phyloP scores from a whole-genome alignment of 495 filamentous ascomycete species.

The Trichoderma orchidacearum region DNA sequence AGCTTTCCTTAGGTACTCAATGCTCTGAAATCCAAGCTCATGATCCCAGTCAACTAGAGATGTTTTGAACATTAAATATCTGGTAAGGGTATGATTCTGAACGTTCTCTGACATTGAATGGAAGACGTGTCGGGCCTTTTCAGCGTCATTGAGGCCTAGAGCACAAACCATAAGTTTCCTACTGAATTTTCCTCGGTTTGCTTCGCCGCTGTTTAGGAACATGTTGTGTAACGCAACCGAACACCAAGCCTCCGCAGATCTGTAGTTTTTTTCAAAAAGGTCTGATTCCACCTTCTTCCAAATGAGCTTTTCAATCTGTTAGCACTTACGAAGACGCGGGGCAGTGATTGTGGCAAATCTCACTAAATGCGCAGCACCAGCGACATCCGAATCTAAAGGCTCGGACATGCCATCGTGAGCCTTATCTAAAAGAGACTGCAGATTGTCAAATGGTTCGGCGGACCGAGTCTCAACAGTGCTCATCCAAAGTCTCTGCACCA shows the following conservation, averaged over 20 bases:
- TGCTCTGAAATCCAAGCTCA: constrained; percentile 32
- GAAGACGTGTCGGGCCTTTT: constrained; percentile 40
- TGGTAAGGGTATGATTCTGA: constrained; percentile 45
- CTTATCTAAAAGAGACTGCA: constrained; percentile 5
- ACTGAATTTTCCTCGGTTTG: constrained; percentile 49
- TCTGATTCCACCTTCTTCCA: constrained; percentile 60
- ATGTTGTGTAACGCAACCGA: constrained; percentile 47
- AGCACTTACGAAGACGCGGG: neutral
- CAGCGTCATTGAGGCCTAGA: constrained; percentile 38
- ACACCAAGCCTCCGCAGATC: constrained; percentile 57
- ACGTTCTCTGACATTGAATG: constrained; percentile 43
- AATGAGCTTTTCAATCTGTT: constrained; percentile 39
- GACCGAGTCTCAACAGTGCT: constrained; percentile 14
- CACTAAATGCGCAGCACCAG: constrained; percentile 60
- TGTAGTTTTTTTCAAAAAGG: constrained; percentile 36
- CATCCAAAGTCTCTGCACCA: constrained; percentile 51
- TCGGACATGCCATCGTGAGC: constrained; percentile 12
- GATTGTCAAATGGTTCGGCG: neutral
- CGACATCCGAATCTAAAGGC: constrained; percentile 37
- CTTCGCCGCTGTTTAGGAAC: constrained; percentile 47
- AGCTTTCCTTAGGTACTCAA: constrained; percentile 11
- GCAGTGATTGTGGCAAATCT: constrained; percentile 6
- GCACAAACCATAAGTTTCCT: constrained; percentile 57
- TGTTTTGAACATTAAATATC: constrained; percentile 63
- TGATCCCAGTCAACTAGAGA: constrained; percentile 45